phyloP scores from a whole-genome alignment of 2,329 filamentous ascomycete species.

The Sarocladium brachiariae region DNA sequence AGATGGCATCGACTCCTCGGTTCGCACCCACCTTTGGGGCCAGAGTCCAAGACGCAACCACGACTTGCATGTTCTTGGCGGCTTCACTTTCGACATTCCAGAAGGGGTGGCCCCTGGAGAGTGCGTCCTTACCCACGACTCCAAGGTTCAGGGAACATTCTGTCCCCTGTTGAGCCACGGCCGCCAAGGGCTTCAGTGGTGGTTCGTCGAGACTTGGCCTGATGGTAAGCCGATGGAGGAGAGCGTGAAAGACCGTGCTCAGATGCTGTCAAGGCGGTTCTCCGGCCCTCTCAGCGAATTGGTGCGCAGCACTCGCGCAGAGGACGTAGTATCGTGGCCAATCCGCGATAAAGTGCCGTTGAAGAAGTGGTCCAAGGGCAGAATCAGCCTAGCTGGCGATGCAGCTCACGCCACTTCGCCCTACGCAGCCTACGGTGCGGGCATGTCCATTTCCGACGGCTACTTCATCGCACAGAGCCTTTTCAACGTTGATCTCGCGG shows the following conservation, averaged over 20 bases:
- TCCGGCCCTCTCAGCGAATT: not conserved
- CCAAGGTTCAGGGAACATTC: not conserved
- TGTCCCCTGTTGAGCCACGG: not conserved
- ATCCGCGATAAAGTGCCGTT: slow-evolving; percentile 15
- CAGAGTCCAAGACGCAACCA: not conserved
- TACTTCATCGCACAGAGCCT: slow-evolving; percentile 12
- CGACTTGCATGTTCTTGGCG: not conserved
- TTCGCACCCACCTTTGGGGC: slow-evolving; percentile 1
- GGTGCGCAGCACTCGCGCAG: not conserved
- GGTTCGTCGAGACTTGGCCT: slow-evolving; percentile 1
- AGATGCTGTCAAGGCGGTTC: not conserved
- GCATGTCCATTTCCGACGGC: slow-evolving; percentile 13
- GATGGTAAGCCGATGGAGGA: not conserved
- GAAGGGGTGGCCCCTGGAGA: not conserved
- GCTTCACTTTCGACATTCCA: slow-evolving; percentile 4
- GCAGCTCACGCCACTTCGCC: slow-evolving; percentile 16
- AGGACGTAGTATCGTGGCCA: slow-evolving; percentile 1
- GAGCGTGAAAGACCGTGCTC: not conserved
- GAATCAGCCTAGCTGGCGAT: slow-evolving; percentile 14
- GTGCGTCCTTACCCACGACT: not conserved
- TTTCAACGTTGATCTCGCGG: slow-evolving; percentile 10
- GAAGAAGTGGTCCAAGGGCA: slow-evolving; percentile 14
- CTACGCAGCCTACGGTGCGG: slow-evolving; percentile 16
- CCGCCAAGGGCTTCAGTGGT: not conserved
- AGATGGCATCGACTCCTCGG: not conserved